Percentiles rank a stretch among this genome's conserved stretches.
Conservation (phyloP, 1,284 basidiomycete genomes). For the Marasmius tenuissimus region DNA sequence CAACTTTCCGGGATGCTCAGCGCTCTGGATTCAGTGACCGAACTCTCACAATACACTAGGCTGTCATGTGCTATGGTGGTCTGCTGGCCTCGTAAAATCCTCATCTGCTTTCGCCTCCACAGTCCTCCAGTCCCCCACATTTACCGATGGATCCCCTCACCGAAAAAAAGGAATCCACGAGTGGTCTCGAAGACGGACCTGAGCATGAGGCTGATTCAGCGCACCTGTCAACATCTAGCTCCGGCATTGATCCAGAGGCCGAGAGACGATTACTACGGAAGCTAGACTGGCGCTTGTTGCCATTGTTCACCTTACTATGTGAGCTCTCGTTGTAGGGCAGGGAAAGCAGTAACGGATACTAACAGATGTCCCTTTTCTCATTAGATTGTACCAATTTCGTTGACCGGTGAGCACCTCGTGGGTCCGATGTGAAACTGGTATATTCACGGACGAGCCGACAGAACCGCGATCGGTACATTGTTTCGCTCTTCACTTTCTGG, state of each 20-base stretch:
- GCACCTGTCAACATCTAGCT: not conserved
- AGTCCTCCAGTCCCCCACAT: too few relatives aligned
- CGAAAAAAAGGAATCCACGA: not conserved
- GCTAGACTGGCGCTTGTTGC: constrained; percentile 35
- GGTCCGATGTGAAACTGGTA: not conserved
- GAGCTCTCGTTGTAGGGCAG: constrained; percentile 12
- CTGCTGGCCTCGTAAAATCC: too few relatives aligned
- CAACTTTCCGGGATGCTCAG: too few relatives aligned
- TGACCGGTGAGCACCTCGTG: constrained; percentile 26
- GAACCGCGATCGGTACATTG: constrained; percentile 26
- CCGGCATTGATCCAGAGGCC: constrained; percentile 21
- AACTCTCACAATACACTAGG: too few relatives aligned
- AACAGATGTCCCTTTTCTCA: not conserved
- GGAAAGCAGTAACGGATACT: too few relatives aligned
- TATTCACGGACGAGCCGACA: not conserved
- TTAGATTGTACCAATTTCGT: constrained; percentile 42
- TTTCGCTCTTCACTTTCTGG: not conserved
- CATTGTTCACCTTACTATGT: constrained; percentile 42
- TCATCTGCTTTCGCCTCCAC: too few relatives aligned
- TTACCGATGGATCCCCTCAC: not conserved
- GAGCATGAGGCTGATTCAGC: not conserved
- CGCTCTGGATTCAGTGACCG: too few relatives aligned
- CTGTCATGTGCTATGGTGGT: too few relatives aligned
- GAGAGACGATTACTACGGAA: constrained; percentile 36
- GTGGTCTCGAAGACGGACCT: not conserved